A percentile compares a stretch with the other conserved stretches of the same genome.
These are phyloP conservation scores for Exobasidium cylindrosporum DNA, from an alignment of 1,284 basidiomycete genomes.

Conservation along the genomic window DNA sequence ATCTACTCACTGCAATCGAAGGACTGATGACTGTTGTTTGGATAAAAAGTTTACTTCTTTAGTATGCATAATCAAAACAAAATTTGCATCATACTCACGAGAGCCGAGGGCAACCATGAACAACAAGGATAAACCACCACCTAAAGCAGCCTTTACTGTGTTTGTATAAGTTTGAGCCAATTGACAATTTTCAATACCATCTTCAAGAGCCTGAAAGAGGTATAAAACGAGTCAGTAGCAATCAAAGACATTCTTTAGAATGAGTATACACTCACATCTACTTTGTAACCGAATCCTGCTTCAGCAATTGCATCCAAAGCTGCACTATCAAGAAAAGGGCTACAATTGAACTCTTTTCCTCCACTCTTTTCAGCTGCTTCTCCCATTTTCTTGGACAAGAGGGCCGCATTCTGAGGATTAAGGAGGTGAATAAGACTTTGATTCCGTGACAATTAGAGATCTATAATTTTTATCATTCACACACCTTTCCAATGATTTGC, in stretches of 20 bases:
- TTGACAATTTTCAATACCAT: background rate
- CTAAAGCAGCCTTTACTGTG: background rate
- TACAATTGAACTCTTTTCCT: background rate
- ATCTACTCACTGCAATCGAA: background rate
- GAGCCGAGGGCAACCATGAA: background rate
- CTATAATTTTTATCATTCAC: background rate
- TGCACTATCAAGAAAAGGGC: background rate
- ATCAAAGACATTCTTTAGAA: background rate
- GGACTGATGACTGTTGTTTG: background rate
- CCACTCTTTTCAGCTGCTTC: background rate
- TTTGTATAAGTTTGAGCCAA: background rate
- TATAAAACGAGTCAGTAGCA: background rate
- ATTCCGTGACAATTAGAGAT: background rate
- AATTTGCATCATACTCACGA: too few relatives aligned
- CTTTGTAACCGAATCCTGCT: conserved; percentile 4
- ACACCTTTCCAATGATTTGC: background rate
- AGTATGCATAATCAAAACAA: too few relatives aligned
- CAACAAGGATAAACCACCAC: background rate
- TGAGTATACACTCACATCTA: background rate
- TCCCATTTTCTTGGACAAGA: background rate
- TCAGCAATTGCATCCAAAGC: conserved; percentile 1
- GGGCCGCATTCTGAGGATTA: background rate
- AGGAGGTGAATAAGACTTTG: too few relatives aligned
- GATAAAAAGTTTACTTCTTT: too few relatives aligned
- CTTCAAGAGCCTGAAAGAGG: background rate